These are phyloP conservation scores for Gossypium raimondii DNA, from an alignment of 345 rosid genomes.

Conservation along the genomic window DNA sequence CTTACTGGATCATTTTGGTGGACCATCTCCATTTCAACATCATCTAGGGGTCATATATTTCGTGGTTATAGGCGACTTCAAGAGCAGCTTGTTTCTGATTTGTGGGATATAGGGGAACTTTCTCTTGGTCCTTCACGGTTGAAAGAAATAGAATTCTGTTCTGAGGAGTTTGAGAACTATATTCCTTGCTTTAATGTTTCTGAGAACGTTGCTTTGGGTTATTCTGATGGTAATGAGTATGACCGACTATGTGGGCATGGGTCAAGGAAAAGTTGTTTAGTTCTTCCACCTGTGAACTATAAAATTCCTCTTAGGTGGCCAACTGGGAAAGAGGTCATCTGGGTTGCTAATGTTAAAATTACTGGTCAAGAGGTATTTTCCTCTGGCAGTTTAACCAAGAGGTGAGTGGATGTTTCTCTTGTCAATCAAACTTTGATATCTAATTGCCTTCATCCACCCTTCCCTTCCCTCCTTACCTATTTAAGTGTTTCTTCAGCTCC, in stretches of 20 bases:
- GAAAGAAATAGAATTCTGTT: conserved; percentile 77
- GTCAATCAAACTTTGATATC: neutral
- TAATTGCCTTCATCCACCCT: neutral
- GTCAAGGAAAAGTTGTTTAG: conserved; percentile 56
- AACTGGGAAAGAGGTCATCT: conserved; percentile 86
- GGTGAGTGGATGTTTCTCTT: conserved; percentile 37
- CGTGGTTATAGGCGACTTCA: conserved; percentile 81
- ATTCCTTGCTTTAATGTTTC: conserved; percentile 88
- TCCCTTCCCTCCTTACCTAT: neutral
- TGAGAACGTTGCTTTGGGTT: conserved; percentile 53
- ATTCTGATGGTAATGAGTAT: conserved; percentile 43
- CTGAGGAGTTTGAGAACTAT: conserved; percentile 56
- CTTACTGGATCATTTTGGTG: conserved; percentile 89
- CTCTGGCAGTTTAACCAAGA: conserved; percentile 92
- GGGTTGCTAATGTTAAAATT: conserved; percentile 84
- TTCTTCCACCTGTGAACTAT: conserved; percentile 68
- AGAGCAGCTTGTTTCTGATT: conserved; percentile 82
- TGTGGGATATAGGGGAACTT: conserved; percentile 89
- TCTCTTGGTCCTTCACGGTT: conserved; percentile 66
- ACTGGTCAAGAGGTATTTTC: conserved; percentile 90
- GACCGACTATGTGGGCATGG: conserved; percentile 64
- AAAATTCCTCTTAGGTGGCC: conserved; percentile 96
- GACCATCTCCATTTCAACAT: conserved; percentile 71
- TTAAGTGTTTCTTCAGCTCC: conserved; percentile 15
- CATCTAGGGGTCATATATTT: conserved; percentile 65